Conservation (phyloP, 306 rosid species). For the Sindora glabra region DNA sequence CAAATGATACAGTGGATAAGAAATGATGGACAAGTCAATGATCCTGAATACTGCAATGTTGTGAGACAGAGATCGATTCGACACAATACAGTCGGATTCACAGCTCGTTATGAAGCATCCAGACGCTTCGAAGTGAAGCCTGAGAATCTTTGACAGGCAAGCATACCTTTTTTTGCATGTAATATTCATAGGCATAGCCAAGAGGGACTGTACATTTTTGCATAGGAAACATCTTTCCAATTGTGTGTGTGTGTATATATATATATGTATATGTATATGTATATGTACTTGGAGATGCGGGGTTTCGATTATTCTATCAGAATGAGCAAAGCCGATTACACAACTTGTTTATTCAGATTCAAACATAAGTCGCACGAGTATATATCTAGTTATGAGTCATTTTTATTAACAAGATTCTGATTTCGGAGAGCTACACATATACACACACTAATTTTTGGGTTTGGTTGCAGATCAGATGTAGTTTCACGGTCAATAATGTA, state of each 20-base stretch:
- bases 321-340: no score
- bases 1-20: conserved; percentile 92
- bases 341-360: no score
- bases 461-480: conserved; percentile 4
- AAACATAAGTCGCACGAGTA: no score
- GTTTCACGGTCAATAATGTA: background rate
- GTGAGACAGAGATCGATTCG: conserved; percentile 75
- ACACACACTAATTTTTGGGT: background rate
- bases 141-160: conserved; percentile 1
- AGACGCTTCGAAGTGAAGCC: conserved; percentile 38
- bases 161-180: background rate
- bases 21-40: conserved; percentile 57
- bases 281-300: no score
- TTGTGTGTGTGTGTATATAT: no score
- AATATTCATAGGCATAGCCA: background rate
- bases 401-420: conserved; percentile 16
- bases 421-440: background rate
- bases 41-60: conserved; percentile 69
- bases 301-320: no score
- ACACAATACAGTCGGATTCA: conserved; percentile 71
- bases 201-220: conserved; percentile 36
- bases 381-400: no score
- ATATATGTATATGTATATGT: no score
- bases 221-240: conserved; percentile 18
- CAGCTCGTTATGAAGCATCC: conserved; percentile 54